These are phyloP conservation scores for Flammula alnicola DNA, from an alignment of 1,284 basidiomycete species.

Conservation along the genomic window DNA sequence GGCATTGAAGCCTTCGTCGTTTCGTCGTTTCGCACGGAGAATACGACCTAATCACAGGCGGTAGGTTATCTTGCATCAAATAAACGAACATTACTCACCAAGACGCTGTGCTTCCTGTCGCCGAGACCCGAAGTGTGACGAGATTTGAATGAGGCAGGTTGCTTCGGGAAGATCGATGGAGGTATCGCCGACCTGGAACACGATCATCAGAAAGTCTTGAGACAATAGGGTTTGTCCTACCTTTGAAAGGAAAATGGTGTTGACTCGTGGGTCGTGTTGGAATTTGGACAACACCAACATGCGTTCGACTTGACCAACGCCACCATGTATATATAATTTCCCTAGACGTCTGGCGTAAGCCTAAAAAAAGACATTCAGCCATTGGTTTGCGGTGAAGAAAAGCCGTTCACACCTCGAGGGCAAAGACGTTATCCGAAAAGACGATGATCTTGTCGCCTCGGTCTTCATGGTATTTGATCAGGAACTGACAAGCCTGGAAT, in stretches of 20 bases:
- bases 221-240: conserved; percentile 42
- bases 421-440: conserved; percentile 98
- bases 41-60: conserved; percentile 74
- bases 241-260: conserved; percentile 99
- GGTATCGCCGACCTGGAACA: conserved; percentile 89
- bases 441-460: conserved; percentile 99
- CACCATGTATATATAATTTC: conserved; percentile 97
- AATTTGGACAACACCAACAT: conserved; percentile 96
- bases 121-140: conserved; percentile 98
- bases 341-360: conserved; percentile 94
- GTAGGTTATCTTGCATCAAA: conserved; percentile 13
- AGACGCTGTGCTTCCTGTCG: conserved; percentile 97
- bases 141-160: conserved; percentile 99
- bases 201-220: neutral
- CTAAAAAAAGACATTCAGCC: conserved; percentile 43
- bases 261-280: conserved; percentile 94
- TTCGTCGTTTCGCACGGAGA: conserved; percentile 94
- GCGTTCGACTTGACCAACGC: conserved; percentile 93
- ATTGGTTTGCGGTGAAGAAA: conserved; percentile 6
- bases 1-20: conserved; percentile 99
- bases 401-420: conserved; percentile 75
- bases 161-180: conserved; percentile 99
- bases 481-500: conserved; percentile 98
- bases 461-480: conserved; percentile 98
- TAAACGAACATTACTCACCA: conserved; percentile 53